Base-by-base conservation (phyloP, 352 stramenopile species). In the Pythium plurisporium region DNA sequence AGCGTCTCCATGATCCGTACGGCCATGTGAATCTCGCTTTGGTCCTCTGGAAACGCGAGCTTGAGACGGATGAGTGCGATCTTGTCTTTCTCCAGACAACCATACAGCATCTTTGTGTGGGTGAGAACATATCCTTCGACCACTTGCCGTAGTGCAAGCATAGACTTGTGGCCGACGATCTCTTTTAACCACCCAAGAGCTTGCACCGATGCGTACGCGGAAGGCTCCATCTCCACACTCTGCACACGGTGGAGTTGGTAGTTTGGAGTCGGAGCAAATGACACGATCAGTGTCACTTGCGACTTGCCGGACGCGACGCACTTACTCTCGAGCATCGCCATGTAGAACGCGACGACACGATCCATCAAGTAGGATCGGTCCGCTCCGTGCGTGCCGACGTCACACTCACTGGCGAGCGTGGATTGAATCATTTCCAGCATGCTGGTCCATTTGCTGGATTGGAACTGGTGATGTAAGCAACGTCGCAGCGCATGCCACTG, bases 31-130 rank as follows among this genome's bases (percentile, higher is more conserved):
- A 70, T 59, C 26, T 77, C 69, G 45, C 15, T 54, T 17, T 57
- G 38, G 23, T 65, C 55, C 19, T 63, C 52, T 8, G 62, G 55
- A 23, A 62, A 50, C 30, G 58, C 49, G 45, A 69, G 57, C 33
- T 55, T 65, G 14, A 74, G 55, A 17, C 69, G 61, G 22, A 72
- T 70, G 6, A 77, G 36, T 30, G 69, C 65, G 43, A 77, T 65
- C 36, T 69, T 59, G 55, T 77, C 69, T 2, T 56, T 53, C 22
- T 72, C 58, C 20, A 77, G 48, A 14, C 22, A 12, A 5, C 2
- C n/a, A 23, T 50, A 59, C 22, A 77, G 59, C 5, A 29, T 17
- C 22, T 63, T 59, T 7, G 58, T 33, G 29, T 72, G 55, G 1
- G 4, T 48, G 1, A 19, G 12, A 9, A 65, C 41, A 23, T 59